These are phyloP conservation scores for Claviceps sp. DNA, from an alignment of 2,329 filamentous ascomycete genomes.

Conservation along the genomic window DNA sequence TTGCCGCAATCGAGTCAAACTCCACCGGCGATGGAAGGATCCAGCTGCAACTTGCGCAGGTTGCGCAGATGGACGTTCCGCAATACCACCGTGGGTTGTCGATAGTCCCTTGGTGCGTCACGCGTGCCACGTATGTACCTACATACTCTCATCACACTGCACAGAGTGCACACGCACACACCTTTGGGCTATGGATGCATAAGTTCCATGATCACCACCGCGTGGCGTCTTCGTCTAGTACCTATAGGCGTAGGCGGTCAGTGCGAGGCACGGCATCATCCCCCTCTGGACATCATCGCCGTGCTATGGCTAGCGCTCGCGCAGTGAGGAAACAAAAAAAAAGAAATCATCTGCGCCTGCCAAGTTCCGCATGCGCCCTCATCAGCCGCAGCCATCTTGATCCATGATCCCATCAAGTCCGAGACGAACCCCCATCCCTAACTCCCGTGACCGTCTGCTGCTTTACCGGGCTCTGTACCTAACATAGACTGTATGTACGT, in stretches of 20 bases:
- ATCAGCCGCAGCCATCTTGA: neutral
- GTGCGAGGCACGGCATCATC: neutral
- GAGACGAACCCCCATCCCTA: neutral
- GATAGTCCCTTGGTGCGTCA: no score
- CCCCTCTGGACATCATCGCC: neutral
- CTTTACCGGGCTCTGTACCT: neutral
- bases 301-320: neutral
- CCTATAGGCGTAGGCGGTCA: neutral
- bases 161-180: no score
- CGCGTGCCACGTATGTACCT: no score
- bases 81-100: no score
- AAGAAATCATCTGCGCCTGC: no score
- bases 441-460: neutral
- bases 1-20: neutral
- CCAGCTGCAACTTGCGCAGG: neutral
- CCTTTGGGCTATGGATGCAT: neutral
- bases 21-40: neutral
- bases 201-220: neutral
- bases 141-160: no score
- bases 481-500: neutral
- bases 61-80: no score
- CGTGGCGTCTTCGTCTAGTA: constrained; percentile 5
- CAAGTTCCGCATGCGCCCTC: neutral
- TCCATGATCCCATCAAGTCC: neutral
- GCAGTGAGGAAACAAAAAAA: neutral